Base-by-base conservation (phyloP, 148 eudicot species). In the Nepenthes gracilis region DNA sequence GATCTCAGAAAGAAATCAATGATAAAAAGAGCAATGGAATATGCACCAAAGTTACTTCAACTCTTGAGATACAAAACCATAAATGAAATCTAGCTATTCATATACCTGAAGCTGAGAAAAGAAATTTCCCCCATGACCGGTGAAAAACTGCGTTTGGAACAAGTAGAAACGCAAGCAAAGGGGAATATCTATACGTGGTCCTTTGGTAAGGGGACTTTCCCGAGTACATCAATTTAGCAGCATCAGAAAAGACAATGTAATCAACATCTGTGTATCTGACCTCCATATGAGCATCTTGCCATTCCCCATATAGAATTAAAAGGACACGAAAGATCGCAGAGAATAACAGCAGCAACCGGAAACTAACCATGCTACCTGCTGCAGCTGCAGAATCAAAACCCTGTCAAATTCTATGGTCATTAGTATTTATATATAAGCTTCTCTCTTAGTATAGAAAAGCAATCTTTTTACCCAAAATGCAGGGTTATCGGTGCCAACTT, bases 241-340 rank as follows among this genome's bases (percentile, higher is more conserved):
- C 96, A 79, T 93, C 98, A 37, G 98, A 93, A 65, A 93, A 93
- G 52, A 93, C 96, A 1, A 83, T 73, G 64, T 92, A 92, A 75
- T 93, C 98, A 38, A 88, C 83, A 74, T 93, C 98, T 6, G 98
- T 92, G 70, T 92, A 92, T 65, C 96, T 80, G 60, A 88, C 96
- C 74, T 82, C 96, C 98, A 92, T 84, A 70, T 88, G 86, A 45
- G 76, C 68, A 69, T 93, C 99, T 72, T 93, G 99, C 99, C 99
- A 93, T 63, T 93, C 96, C 67, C 99, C 96, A 65, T 86, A 93
- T 1, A 88, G 45, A 61, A 93, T 88, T 65, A 93, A 64, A 54
- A 80, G 34, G 14, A 82, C 70, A 32, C 99, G 82, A 55, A 93
- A 72, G 35, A 77, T 34, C 14, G 84, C 84, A 12, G 99, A 93